Percentiles rank a stretch among this genome's conserved stretches.
phyloP scores from a whole-genome alignment of 2,329 filamentous ascomycete species.

The Fusarium compactum region DNA sequence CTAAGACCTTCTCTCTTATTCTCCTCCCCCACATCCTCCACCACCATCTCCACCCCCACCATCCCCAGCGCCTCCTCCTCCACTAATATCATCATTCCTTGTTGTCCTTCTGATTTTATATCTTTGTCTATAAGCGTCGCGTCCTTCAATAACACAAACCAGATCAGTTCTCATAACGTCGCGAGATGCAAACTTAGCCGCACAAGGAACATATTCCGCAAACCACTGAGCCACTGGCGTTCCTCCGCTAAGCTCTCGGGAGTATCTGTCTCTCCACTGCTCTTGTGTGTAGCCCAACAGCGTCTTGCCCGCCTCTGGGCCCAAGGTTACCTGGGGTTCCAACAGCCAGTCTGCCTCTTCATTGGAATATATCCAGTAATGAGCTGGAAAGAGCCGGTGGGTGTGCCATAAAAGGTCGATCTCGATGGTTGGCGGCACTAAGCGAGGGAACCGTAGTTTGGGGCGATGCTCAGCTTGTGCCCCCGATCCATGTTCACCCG shows the following conservation, averaged over 20 bases:
- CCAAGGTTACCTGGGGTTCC: not conserved
- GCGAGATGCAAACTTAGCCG: not conserved
- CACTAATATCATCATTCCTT: not conserved
- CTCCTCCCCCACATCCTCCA: not conserved
- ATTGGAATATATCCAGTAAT: not conserved
- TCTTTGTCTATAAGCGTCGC: not conserved
- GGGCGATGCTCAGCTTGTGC: too few species aligned
- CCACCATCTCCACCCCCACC: not conserved
- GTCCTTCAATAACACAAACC: not conserved
- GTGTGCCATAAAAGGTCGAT: constrained; percentile 13
- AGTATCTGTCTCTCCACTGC: not conserved
- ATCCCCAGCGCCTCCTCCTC: not conserved
- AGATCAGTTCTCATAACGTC: not conserved
- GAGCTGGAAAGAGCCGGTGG: not conserved
- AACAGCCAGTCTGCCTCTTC: constrained; percentile 4
- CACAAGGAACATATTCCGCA: not conserved
- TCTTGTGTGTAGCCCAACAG: not conserved
- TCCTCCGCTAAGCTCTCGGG: rapidly evolving
- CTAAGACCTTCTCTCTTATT: not conserved
- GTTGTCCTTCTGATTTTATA: not conserved
- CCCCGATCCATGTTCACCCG: rapidly evolving
- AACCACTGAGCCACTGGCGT: not conserved
- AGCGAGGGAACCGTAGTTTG: rapidly evolving
- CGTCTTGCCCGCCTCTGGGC: rapidly evolving
- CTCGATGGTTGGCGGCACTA: not conserved